phyloP scores from a whole-genome alignment of 176 grass and related monocot genomes.

The Pharus latifolius region DNA sequence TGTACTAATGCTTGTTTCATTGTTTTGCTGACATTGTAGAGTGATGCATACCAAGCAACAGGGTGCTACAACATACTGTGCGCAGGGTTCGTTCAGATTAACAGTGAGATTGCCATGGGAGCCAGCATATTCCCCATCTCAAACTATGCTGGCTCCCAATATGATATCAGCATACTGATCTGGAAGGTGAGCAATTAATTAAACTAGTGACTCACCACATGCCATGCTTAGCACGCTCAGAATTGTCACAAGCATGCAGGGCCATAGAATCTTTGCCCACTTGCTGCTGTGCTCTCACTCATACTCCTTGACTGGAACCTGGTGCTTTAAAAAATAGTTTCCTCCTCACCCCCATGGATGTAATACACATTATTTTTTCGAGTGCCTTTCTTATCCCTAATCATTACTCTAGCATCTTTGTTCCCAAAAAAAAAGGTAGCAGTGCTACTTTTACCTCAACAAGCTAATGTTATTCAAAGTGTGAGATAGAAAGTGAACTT shows the following conservation, averaged over 20 bases:
- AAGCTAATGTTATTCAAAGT: background rate
- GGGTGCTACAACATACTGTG: constrained; percentile 95
- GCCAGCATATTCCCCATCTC: constrained; percentile 80
- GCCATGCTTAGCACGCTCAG: constrained; percentile 7
- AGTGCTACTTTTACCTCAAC: constrained; percentile 31
- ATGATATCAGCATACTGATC: constrained; percentile 89
- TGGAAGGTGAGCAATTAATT: constrained; percentile 68
- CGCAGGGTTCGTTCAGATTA: constrained; percentile 82
- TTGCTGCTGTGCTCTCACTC: constrained; percentile 36
- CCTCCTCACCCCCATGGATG: background rate
- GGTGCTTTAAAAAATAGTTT: constrained; percentile 23
- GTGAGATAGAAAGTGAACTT: constrained; percentile 10
- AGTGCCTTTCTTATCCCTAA: constrained; percentile 25
- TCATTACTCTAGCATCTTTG: constrained; percentile 25
- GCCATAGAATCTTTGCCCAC: constrained; percentile 22
- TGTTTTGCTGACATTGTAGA: constrained; percentile 22
- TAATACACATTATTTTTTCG: constrained; percentile 10
- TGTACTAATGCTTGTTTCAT: background rate
- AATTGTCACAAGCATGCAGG: constrained; percentile 11
- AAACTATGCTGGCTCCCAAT: constrained; percentile 63
- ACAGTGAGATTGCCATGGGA: constrained; percentile 84
- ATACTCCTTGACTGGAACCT: constrained; percentile 18
- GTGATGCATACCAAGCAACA: constrained; percentile 83
- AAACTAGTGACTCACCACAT: constrained; percentile 14
- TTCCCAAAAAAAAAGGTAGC: constrained; percentile 31